A percentile compares a stretch with the other conserved stretches of the same genome.
Evolutionary conservation across 176 grass and related monocot species (phyloP).

Genomic region (Carex myosuroides): DNA sequence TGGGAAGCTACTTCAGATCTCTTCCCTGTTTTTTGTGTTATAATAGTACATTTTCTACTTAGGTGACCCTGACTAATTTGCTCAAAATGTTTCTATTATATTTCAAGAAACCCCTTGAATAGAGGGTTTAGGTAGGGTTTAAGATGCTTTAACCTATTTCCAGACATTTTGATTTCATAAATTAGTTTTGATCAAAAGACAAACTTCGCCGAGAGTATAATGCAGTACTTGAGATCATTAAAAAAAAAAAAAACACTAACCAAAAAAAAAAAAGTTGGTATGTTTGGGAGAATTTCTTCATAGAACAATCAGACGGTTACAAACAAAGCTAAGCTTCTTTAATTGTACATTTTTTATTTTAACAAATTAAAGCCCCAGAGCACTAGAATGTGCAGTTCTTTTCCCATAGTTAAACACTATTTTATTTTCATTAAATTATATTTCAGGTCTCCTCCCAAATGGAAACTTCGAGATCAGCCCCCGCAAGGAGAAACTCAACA

Average conservation of each 20-base stretch:
- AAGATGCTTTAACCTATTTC: background rate
- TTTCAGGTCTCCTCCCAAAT: constrained; percentile 63
- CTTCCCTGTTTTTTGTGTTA: background rate
- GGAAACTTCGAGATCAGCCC: constrained; percentile 94
- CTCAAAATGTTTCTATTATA: background rate
- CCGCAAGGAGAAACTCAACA: constrained; percentile 52
- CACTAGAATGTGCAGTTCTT: background rate
- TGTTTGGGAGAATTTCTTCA: background rate
- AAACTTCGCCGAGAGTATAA: background rate
- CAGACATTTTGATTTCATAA: background rate
- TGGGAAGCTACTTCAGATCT: background rate
- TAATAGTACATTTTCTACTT: background rate
- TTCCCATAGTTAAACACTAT: background rate
- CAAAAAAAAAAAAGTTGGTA: background rate
- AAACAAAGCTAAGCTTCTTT: background rate
- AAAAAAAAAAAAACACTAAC: background rate
- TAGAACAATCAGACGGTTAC: background rate
- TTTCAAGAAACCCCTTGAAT: background rate
- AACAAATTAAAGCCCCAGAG: background rate
- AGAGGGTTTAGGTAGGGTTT: constrained; percentile 11
- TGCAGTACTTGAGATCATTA: background rate
- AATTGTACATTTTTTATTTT: background rate
- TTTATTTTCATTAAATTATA: background rate
- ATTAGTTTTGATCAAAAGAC: background rate
- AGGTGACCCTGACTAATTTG: background rate